Base-by-base conservation (phyloP, 2,329 filamentous ascomycete genomes). In the Sporothrix inflata region DNA sequence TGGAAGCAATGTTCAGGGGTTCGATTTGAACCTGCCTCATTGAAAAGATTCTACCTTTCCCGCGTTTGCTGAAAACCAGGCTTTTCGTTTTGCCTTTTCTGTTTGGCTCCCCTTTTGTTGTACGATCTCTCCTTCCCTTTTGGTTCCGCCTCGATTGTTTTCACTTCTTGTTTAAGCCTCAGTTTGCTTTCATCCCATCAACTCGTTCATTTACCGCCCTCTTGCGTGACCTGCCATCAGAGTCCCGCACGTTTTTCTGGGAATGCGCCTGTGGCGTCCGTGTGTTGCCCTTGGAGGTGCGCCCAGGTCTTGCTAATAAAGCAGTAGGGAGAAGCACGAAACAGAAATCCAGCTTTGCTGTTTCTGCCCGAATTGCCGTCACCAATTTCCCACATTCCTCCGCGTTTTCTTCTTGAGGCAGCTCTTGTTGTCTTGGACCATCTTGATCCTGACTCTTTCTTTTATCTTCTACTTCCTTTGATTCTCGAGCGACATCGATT, bases 211-310 rank as follows among this genome's bases (percentile, higher is more conserved):
- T 45, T 21, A 42, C 40, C 19, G 2, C 19, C 51, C 30, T 45
- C 24, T 72, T 66, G 53, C 47, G 47, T 51, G 14, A 42, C 51
- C 57, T 57, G 45, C 42, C 40, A 30, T 67, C 60, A 27, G 53
- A 27, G 67, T 55, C 47, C 40, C n/a, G 60, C 71, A 42, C 68
- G 40, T 53, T 70, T 63, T 66, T 30, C 21, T 34, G 27, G 65
- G 65, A 66, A 66, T 69, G 72, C 47, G 47, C 57, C 57, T 16
- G 70, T 51, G 70, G 51, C 55, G 63, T 67, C 66, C 38, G 70
- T 73, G 66, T 66, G 70, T 66, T 73, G 70, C 42, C 60, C 53
- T 51, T 68, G 71, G 30, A 73, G 61, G 61, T 53, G 47, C 42
- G 9, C n/a, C 49, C 42, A 70, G 30, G 40, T 61, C 42, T 53